Base-by-base conservation (phyloP, 2,329 filamentous ascomycete genomes). In the Fusarium sp. region DNA sequence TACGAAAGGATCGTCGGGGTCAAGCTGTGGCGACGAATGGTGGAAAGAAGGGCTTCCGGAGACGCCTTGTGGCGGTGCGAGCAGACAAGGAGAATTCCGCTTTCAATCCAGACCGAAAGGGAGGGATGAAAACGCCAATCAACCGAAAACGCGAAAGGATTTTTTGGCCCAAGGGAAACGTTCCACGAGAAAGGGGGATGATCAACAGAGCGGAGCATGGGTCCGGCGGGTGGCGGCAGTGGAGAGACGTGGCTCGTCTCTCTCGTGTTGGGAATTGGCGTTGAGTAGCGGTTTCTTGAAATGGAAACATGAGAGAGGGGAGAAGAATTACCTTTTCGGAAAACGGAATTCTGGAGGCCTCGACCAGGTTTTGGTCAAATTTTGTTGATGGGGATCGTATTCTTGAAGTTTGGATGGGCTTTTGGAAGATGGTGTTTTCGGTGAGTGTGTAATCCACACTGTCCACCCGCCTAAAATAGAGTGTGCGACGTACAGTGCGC, bases 161-260 rank as follows among this genome's bases (percentile, higher is more conserved):
- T 51, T 51, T 51, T 55, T 55, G 38, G 20, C 36, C 53, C 56
- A 61, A 67, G 54, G 42, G 58, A 59, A 65, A 64, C 49, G 46
- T 71, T 64, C 44, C 54, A 68, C 63, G 42, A 64, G 51, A 55
- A 58, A 50, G 36, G 58, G 58, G 34, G 58, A 64, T 60, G 63
- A 72, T 64, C 62, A 59, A 59, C 64, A 61, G 46, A 27, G 53
- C 36, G 50, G 40, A 70, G 42, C 23, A 65, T 59, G 64, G 65
- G 62, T 62, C 64, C 51, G 56, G 62, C 27, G 64, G 58, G 57
- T 63, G 57, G 38, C 53, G 63, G 61, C 42, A 50, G 58, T 64
- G 59, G 46, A 57, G 59, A 58, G 56, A 53, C 23, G 59, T 34
- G 53, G 38, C 58, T 69, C 71, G 58, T 70, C 61, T 73, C 69